Evolutionary conservation across 345 rosid species (phyloP).

Genomic region (Salix exigua): DNA sequence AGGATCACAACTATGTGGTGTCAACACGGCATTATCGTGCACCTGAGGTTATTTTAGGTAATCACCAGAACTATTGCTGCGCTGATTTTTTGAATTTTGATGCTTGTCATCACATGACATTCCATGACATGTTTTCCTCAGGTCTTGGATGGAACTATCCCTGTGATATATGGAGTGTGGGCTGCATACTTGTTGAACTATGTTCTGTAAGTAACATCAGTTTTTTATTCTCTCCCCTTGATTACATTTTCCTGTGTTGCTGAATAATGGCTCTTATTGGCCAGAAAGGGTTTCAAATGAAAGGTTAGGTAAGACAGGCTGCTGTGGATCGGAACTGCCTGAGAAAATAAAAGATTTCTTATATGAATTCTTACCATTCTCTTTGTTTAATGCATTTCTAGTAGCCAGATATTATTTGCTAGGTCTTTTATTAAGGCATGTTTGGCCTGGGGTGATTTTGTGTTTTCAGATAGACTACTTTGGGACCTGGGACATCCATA

Average conservation of each 20-base stretch:
- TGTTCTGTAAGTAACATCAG: conserved; percentile 55
- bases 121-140: conserved; percentile 15
- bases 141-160: conserved; percentile 87
- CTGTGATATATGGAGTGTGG: conserved; percentile 78
- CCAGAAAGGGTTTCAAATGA: not conserved
- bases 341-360: not conserved
- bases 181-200: conserved; percentile 76
- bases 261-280: not conserved
- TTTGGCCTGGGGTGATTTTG: not conserved
- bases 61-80: conserved; percentile 7
- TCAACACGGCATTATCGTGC: conserved; percentile 86
- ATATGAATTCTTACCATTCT: not conserved
- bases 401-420: not conserved
- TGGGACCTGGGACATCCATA: not conserved
- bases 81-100: not conserved
- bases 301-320: not conserved
- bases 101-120: conserved; percentile 4
- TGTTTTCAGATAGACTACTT: not conserved
- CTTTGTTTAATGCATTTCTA: not conserved
- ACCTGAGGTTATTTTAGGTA: conserved; percentile 78
- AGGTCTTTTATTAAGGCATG: not conserved
- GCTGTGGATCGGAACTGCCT: not conserved
- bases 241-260: not conserved
- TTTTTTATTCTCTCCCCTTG: not conserved
- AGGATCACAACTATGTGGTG: conserved; percentile 75